Percentiles rank a stretch among this genome's conserved stretches.
Evolutionary conservation across 2,329 filamentous ascomycete species (phyloP).

Genomic region (Cyphellophora attinorum): DNA sequence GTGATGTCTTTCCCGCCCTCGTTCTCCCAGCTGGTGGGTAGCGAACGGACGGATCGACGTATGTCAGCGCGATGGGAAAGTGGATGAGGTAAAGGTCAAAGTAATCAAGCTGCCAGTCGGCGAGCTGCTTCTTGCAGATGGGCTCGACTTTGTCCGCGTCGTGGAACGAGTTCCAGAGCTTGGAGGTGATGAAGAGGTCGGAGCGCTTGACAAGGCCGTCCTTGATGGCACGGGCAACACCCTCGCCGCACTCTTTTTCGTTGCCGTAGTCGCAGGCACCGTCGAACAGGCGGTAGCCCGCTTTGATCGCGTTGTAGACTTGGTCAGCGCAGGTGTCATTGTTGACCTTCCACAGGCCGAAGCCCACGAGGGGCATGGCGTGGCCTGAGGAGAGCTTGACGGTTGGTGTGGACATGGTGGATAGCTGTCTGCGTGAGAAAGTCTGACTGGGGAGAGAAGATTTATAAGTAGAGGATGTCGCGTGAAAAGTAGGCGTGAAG

Average conservation of each 20-base stretch:
- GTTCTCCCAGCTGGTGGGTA: conserved; percentile 13
- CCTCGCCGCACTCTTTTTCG: conserved; percentile 33
- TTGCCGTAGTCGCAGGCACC: conserved; percentile 35
- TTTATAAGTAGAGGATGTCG: neutral
- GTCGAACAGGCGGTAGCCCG: conserved; percentile 48
- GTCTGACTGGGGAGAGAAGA: too few species aligned
- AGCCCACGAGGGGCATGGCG: conserved; percentile 32
- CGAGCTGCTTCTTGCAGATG: conserved; percentile 45
- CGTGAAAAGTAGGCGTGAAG: neutral
- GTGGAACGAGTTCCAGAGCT: conserved; percentile 28
- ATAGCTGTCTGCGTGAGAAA: too few species aligned
- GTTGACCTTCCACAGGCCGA: conserved; percentile 68
- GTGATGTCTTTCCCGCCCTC: conserved; percentile 15
- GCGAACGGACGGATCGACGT: conserved; percentile 9
- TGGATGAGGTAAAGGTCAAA: conserved; percentile 54
- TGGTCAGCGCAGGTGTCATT: conserved; percentile 62
- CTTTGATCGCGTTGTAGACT: conserved; percentile 59
- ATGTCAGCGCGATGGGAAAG: conserved; percentile 25
- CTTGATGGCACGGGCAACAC: conserved; percentile 22
- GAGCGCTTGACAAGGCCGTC: conserved; percentile 23
- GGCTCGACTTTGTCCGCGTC: conserved; percentile 25
- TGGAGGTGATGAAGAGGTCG: conserved; percentile 29
- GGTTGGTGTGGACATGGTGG: conserved; percentile 1
- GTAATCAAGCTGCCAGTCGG: conserved; percentile 54
- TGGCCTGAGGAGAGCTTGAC: conserved; percentile 13